Evolutionary conservation across 345 rosid species (phyloP).

Genomic region (Ricinus communis): DNA sequence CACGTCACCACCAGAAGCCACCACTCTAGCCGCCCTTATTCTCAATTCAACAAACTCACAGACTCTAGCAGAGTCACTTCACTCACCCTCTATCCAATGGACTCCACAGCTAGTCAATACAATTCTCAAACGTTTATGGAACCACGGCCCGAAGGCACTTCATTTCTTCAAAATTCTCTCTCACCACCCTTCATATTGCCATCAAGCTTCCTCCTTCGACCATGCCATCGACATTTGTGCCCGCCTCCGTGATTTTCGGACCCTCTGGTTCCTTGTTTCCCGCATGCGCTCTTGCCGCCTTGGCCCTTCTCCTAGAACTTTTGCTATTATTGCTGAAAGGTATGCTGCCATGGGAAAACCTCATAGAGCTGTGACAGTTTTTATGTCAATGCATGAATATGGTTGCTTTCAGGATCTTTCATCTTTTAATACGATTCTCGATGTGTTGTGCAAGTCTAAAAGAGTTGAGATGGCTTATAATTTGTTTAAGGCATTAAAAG

Average conservation of each 20-base stretch:
- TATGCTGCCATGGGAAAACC: conserved; percentile 68
- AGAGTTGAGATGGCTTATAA: conserved; percentile 73
- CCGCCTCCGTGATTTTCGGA: conserved; percentile 57
- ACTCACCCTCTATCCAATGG: conserved; percentile 50
- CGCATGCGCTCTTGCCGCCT: conserved; percentile 69
- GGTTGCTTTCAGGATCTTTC: conserved; percentile 72
- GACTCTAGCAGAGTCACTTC: conserved; percentile 41
- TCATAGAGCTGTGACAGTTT: conserved; percentile 63
- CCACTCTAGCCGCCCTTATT: conserved; percentile 37
- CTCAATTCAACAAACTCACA: conserved; percentile 37
- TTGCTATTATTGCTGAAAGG: conserved; percentile 80
- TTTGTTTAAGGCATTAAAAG: conserved; percentile 57
- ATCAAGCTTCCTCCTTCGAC: conserved; percentile 69
- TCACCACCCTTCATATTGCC: conserved; percentile 49
- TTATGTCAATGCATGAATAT: conserved; percentile 79
- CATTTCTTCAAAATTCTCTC: conserved; percentile 63
- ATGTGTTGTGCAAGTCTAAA: conserved; percentile 68
- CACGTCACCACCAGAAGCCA: conserved; percentile 19
- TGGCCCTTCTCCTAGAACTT: conserved; percentile 63
- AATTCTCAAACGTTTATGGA: conserved; percentile 73
- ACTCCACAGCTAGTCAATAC: conserved; percentile 63
- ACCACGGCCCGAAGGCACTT: conserved; percentile 80
- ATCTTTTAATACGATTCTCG: conserved; percentile 83
- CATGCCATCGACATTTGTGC: conserved; percentile 80
- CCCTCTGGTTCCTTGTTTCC: conserved; percentile 52